Base-by-base conservation (phyloP, 2,329 filamentous ascomycete genomes). In the Clonostachys rhizophaga region DNA sequence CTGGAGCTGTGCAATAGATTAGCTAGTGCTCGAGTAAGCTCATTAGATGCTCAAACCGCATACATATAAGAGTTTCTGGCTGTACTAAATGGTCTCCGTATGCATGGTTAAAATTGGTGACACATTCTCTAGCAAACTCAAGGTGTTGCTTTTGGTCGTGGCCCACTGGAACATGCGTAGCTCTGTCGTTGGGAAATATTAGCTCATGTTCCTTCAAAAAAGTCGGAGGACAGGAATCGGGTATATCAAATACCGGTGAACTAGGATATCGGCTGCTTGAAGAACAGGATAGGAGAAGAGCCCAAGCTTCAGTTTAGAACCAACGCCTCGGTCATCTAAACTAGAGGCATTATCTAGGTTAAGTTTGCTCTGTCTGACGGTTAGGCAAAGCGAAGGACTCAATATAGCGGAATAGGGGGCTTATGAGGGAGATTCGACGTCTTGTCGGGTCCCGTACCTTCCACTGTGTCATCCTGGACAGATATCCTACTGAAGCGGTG, bases 391-490 rank as follows among this genome's bases (percentile, higher is more conserved):
- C 11, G 35, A 18, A 42, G 24, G 5, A 39, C 43, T 33, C 41
- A 44, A 18, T 12, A 36, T 43, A 34, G 42, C 18, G 11, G 24
- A 5, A 20, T 18, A 13, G 16, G 16, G 37, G 13, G 17, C 40
- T 17, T 39, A 34, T 7, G 8, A n/a, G 45, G 39, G 36, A 24
- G 18, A 33, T 40, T 11, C 17, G 42, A 12, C 59, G 16, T 24
- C 13, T 30, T 30, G 24, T 10, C 9, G 24, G 24, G 24, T 30
- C 24, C 36, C 36, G 14, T 18, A 89, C 90, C 83, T 99, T 99
- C 91, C 94, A 99, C 67, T 97, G 94, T 30, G 94, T 97, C 94
- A 99, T 99, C n/a, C 94, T 79, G 10, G 87, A 87, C n/a, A 99
- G 72, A 67, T 96, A 95, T 37, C 94, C 94, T 66, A 94, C 91